Base-by-base conservation (phyloP, 2,329 filamentous ascomycete genomes). In the Penicillium griseofulvum region DNA sequence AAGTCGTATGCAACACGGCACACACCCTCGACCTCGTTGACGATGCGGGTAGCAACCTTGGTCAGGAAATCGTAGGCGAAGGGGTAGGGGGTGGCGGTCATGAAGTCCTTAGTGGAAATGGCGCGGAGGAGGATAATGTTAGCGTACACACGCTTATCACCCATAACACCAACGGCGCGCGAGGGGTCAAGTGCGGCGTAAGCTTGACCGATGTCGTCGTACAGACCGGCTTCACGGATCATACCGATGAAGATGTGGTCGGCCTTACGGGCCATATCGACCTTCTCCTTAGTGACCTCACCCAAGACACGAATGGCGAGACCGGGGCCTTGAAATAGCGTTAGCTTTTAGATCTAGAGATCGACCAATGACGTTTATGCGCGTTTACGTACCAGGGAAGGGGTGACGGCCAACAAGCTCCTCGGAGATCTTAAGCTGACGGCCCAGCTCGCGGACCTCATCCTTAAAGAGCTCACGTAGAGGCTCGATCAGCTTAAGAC, bases 381-480 rank as follows among this genome's bases (percentile, higher is more conserved):
- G 9, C 8, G 14, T 8, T 41, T 16, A 26, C 22, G 0, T 54
- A 57, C 57, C 61, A 17, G 66, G 65, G 80, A 91, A 91, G 24
- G 88, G 62, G 67, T 91, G 89, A 34, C 89, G 80, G 84, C 86
- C 89, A 54, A 93, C 86, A 11, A 93, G 84, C 17, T 89, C 83
- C 58, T 88, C 81, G 47, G 85, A 81, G 57, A 92, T 89, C 22
- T 86, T 85, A 3, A 92, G 79, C 59, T 89, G 80, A n/a, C 83
- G 84, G 33, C 89, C 89, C 3, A 92, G 76, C 61, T 81, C 76
- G 56, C 88, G 82, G 28, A 91, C 89, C 75, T 94, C 89, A 65
- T 94, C 89, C 73, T 94, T 94, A 82, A 92, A 93, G 33, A 94
- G 79, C 68, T 90, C 86, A 39, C 88, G 81, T 0, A 94, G 83